Evolutionary conservation across 2,329 filamentous ascomycete genomes (phyloP).

Genomic region (Pyrenochaeta sp.): DNA sequence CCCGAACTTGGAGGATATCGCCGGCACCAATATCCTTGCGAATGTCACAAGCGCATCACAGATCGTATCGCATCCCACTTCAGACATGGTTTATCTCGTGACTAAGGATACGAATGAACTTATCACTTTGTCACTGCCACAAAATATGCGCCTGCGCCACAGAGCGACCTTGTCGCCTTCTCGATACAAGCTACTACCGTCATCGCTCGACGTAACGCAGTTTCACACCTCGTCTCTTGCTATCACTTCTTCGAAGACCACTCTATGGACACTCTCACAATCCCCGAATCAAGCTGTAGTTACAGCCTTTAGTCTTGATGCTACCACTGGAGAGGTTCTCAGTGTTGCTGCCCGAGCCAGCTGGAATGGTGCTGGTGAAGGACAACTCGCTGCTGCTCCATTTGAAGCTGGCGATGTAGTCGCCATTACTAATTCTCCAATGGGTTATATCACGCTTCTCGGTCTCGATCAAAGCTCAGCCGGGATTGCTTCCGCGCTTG

Average conservation of each 20-base stretch:
- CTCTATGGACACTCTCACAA: constrained; percentile 33
- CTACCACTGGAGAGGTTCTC: constrained; percentile 28
- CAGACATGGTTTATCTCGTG: constrained; percentile 26
- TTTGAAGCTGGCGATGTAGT: constrained; percentile 25
- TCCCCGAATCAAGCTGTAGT: constrained; percentile 22
- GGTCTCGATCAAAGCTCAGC: constrained; percentile 18
- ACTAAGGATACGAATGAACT: constrained; percentile 32
- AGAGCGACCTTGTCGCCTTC: constrained; percentile 4
- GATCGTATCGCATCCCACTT: constrained; percentile 29
- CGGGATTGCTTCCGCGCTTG: neutral
- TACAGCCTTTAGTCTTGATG: constrained; percentile 25
- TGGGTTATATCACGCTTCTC: constrained; percentile 26
- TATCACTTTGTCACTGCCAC: constrained; percentile 17
- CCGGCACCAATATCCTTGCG: constrained; percentile 19
- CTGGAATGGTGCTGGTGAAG: constrained; percentile 22
- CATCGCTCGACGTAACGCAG: constrained; percentile 15
- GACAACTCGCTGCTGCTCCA: constrained; percentile 21
- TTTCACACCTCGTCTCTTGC: constrained; percentile 25
- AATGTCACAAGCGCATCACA: constrained; percentile 28
- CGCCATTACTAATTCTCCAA: constrained; percentile 27
- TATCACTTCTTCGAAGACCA: constrained; percentile 25
- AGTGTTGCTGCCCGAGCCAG: constrained; percentile 22
- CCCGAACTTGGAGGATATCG: constrained; percentile 18
- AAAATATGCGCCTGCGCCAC: neutral
- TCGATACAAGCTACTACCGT: constrained; percentile 22